Evolutionary conservation across 495 filamentous ascomycete species (phyloP), one percentile per base, ranked within the genome.

Genomic region (Pyronema omphalodes): DNA sequence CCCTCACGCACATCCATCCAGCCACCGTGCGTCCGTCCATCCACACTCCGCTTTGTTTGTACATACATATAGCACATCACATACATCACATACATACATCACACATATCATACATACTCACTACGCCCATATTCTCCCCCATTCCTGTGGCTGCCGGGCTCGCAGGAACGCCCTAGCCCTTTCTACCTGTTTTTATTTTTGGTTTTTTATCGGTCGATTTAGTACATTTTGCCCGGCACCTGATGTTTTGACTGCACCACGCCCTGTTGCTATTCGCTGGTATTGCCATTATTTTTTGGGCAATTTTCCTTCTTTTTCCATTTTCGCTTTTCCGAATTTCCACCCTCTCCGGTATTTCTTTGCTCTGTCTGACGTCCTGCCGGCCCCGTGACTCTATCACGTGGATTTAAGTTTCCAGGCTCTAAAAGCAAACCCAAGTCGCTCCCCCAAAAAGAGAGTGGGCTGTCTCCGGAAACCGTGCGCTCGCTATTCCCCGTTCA

Each of bases 311-410:
- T 50, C 39, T 45, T 45, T 37, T 29, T 52, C 8, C 36, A 55
- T 43, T 58, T 56, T 58, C 46, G 35, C 57, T 6, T 57, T 41
- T 46, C 34, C 44, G 35, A 44, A 36, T 44, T 57, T 52, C 44
- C 50, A 48, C n/a, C 37, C 47, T 11, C 34, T 8, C 18, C 49
- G 34, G 2, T 35, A 14, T 37, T 57, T 57, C 41, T 57, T 44
- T 39, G 41, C 18, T 55, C 36, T 37, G 19, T 36, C 17, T 19
- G 51, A 37, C 37, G 23, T 46, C 37, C 15, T 17, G 12, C 18
- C 34, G 9, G 23, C 41, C 44, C 14, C 18, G 37, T 29, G 15
- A 59, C 46, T 45, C 43, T 35, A 23, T 41, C 45, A 48, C 52
- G 43, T 48, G 40, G 12, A 52, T 23, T 55, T 57, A 43, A 35